Evolutionary conservation across 2,329 filamentous ascomycete genomes (phyloP), one percentile per base, ranked within the genome.

Genomic region (Ophiostoma fasciatum): DNA sequence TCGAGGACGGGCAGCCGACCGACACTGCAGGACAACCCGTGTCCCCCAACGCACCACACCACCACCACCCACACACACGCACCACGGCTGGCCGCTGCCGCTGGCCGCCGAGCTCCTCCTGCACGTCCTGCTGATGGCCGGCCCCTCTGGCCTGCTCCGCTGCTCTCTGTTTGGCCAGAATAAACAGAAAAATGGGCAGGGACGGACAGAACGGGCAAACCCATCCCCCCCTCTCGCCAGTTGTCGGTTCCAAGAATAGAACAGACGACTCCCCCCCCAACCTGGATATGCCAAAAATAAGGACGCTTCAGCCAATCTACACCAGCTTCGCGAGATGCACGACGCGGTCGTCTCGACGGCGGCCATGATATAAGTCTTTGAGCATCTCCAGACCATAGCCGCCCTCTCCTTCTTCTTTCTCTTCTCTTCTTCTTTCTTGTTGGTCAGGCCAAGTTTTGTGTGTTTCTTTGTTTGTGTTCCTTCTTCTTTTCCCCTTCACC

Each of bases 291-390:
- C 27, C 25, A 15, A 17, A 35, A 28, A 21, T 18, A 28, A 21
- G 17, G 28, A 30, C 25, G 22, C 23, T n/a, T n/a, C 35, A 27
- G 35, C 38, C 31, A 37, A 40, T 40, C 35, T 37, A 28, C 32
- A 36, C 17, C 23, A 26, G 5, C 31, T 17, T 31, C 28, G 27
- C 33, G 14, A 29, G 36, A 38, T 38, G 36, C 31, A 40, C 22
- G 18, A 32, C 22, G 31, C 49, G 62, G 61, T 48, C 59, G 48
- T 53, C 48, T 53, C 50, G 50, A 52, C 52, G 50, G 52, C 57
- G 61, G 58, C 63, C 60, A 63, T 55, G 59, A 68, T 72, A 72
- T 72, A 72, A 71, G 66, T 57, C 64, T 63, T 63, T 62, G 58
- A 57, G 56, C 59, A 55, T 61, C 33, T 37, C 32, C 33, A 20